Base-by-base conservation (phyloP, 805 yeast species). In the Schizosaccharomyces cryophilus region DNA sequence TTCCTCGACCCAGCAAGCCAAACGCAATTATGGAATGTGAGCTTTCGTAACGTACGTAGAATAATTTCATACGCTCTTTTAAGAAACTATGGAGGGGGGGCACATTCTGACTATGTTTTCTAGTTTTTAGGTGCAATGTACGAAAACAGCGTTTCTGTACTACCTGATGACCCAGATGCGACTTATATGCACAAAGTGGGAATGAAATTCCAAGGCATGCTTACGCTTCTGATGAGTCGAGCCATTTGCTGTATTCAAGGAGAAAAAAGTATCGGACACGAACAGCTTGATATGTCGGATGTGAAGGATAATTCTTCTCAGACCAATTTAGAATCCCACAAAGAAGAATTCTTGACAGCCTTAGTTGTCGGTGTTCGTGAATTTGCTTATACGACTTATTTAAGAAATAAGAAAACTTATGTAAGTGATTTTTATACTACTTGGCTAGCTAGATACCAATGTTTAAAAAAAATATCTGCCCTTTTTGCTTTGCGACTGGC, bases 21-120 rank as follows among this genome's bases (percentile, higher is more conserved):
- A 55, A 77, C 78, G 54, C 80, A 80, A 60, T 86, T 90, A 67
- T 90, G 96, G 96, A 79, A 80, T 60, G 75, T 73, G 58, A 82
- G 83, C 59, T 82, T 88, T 0, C 96, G 89, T 71, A 82, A 82
- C 24, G 56, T 51, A 51, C 35, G 56, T 51, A 21, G 51, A 5
- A 19, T 21, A 21, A 29, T 29, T 6, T 17, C 26, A 35, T 2
- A 7, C 26, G 56, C 9, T 24, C n/a, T 51, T 15, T 29, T 11
- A 11, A 17, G 31, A 51, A 29, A 9, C 30, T 51, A 29, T 6
- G 5, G 6, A 6, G 9, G 31, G 21, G 15, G 9, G 6, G 1
- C 6, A 11, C 17, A 24, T 17, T 7, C 56, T 19, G 30, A 24
- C 35, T 7, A 7, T 47, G 19, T 6, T 51, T 29, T n/a, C 17